Evolutionary conservation across 495 filamentous ascomycete genomes (phyloP), one percentile per base, ranked within the genome.

Genomic region (Evansstolkia leycettana): DNA sequence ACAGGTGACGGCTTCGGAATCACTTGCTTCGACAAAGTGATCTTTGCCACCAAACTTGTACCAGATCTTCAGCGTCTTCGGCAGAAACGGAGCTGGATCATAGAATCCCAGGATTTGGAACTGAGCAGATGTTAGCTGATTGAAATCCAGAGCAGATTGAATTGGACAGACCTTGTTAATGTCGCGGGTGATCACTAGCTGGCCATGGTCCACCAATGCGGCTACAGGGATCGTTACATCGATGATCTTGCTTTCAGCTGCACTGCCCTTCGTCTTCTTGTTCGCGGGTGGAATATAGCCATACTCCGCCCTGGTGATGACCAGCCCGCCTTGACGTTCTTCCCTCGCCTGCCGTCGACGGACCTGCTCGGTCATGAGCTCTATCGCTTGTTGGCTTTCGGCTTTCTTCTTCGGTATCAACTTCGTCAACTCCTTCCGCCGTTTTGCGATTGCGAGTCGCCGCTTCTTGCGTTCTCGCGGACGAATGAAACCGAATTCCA

Each of bases 51-150:
- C 50, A 43, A 67, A 74, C 17, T 42, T 45, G 41, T 75, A 77
- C 60, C 62, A 65, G 17, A 77, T 58, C 44, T 55, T 64, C 45
- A 77, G 43, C 24, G 53, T 58, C 52, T 76, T 76, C 16, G 52
- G 55, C 26, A 58, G 46, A 17, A 67, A 50, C 8, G 73, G 72
- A 8, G 67, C 68, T 7, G 72, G 72, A 36, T 77, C 72, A 46
- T 75, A 57, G 48, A 76, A 76, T 2, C 72, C 73, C 5, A 71
- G 44, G 11, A 75, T 55, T 43, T 70, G 53, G 37, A 64, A 65
- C 70, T 66, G 50, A 12, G 34, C 26, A 16, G 46, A 27, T 9
- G 33, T 55, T 32, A 56, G 40, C 26, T 37, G 34, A 18, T 11
- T 19, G n/a, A n/a, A n/a, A n/a, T n/a, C n/a, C n/a, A n/a, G n/a